Percentiles rank a stretch among this genome's conserved stretches.
phyloP scores from a whole-genome alignment of 768 basidiomycete species.

The Mycena rebaudengoi region DNA sequence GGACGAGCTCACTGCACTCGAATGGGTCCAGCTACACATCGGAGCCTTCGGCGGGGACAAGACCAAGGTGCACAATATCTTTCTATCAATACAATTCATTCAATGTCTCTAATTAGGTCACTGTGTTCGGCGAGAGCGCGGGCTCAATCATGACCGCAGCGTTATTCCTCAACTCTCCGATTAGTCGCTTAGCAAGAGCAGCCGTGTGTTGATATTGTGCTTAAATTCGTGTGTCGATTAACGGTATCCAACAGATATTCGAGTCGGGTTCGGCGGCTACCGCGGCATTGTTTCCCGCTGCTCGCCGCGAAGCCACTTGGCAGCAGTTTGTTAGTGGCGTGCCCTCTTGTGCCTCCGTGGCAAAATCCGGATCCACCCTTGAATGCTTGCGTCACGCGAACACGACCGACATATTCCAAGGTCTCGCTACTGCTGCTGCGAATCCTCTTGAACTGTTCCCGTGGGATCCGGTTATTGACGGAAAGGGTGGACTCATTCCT shows the following conservation, averaged over 20 bases:
- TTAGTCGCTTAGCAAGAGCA: conserved; percentile 36
- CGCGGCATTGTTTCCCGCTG: conserved; percentile 31
- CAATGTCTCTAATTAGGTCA: conserved; percentile 40
- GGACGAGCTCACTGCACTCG: conserved; percentile 48
- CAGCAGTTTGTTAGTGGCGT: conserved; percentile 38
- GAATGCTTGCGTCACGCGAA: conserved; percentile 35
- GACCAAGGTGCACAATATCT: conserved; percentile 37
- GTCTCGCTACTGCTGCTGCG: conserved; percentile 25
- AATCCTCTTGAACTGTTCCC: conserved; percentile 32
- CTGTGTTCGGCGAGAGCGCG: conserved; percentile 56
- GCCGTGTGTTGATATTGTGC: conserved; percentile 43
- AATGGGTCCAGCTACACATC: conserved; percentile 65
- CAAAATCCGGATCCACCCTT: conserved; percentile 40
- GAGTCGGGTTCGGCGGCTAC: conserved; percentile 49
- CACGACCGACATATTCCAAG: conserved; percentile 36
- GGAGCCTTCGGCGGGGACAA: conserved; percentile 62
- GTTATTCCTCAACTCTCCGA: conserved; percentile 42
- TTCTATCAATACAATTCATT: neutral
- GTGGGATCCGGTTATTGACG: conserved; percentile 51
- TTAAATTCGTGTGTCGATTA: too few relatives aligned
- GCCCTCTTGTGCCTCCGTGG: conserved; percentile 29
- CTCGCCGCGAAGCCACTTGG: conserved; percentile 40
- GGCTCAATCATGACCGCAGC: conserved; percentile 52
- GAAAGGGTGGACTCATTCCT: conserved; percentile 44
- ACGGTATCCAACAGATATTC: conserved; percentile 52